A percentile compares a stretch with the other conserved stretches of the same genome.
Evolutionary conservation across 495 filamentous ascomycete species (phyloP).

Genomic region (Durotheca rogersii): DNA sequence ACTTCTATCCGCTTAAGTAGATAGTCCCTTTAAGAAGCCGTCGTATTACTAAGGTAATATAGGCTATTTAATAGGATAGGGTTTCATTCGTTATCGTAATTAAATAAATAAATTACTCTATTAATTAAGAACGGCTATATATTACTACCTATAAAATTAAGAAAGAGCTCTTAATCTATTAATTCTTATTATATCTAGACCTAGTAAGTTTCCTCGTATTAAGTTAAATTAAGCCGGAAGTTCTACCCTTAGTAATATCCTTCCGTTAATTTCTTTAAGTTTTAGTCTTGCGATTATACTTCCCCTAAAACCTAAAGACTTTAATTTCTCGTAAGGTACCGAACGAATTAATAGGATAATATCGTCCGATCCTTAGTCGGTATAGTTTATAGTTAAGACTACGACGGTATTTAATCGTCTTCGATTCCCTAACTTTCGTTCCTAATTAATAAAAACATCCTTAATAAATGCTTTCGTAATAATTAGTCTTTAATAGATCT

Average conservation of each 20-base stretch:
- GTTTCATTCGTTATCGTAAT: slow-evolving; percentile 77
- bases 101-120: slow-evolving; percentile 74
- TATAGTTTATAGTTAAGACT: slow-evolving; percentile 78
- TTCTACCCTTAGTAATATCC: slow-evolving; percentile 61
- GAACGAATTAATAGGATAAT: slow-evolving; percentile 70
- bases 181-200: slow-evolving; percentile 68
- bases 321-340: slow-evolving; percentile 74
- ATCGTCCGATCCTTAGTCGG: slow-evolving; percentile 71
- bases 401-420: slow-evolving; percentile 74
- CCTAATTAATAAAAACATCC: slow-evolving; percentile 76
- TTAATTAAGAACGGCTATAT: slow-evolving; percentile 68
- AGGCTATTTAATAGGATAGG: slow-evolving; percentile 72
- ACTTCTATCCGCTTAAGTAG: slow-evolving; percentile 69
- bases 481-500: slow-evolving; percentile 72
- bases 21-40: slow-evolving; percentile 72
- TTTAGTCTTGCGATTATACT: slow-evolving; percentile 74
- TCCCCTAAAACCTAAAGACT: slow-evolving; percentile 73
- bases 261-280: slow-evolving; percentile 72
- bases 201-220: slow-evolving; percentile 68
- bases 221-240: slow-evolving; percentile 71
- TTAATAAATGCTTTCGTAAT: slow-evolving; percentile 72
- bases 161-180: slow-evolving; percentile 66
- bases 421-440: slow-evolving; percentile 76
- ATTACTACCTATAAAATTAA: slow-evolving; percentile 66
- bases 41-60: slow-evolving; percentile 62